Conservation (phyloP, 1,139 yeast species). For the Hyphopichia wangnamkhiaoensis region DNA sequence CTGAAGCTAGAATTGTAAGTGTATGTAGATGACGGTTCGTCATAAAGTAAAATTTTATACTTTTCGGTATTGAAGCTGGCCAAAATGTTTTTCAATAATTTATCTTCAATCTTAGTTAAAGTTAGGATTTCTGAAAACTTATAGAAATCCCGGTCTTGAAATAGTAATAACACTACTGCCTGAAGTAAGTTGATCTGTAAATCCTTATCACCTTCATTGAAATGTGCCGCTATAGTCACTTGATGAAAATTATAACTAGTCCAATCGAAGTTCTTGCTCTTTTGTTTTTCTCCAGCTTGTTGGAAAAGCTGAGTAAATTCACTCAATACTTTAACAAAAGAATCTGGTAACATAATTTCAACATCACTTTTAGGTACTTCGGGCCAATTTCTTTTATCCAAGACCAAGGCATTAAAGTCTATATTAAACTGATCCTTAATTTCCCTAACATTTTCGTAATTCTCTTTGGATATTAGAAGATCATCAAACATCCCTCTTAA, state of each 20-base stretch:
- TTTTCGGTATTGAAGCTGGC: conserved; percentile 32
- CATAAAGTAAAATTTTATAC: conserved; percentile 24
- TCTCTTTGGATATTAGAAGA: conserved; percentile 20
- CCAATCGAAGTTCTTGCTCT: conserved; percentile 29
- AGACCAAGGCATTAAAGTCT: conserved; percentile 35
- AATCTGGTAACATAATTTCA: conserved; percentile 18
- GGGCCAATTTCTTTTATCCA: conserved; percentile 44
- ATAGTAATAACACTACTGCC: conserved; percentile 34
- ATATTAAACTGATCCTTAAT: conserved; percentile 9
- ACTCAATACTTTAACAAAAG: conserved; percentile 15
- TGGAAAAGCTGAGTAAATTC: conserved; percentile 19
- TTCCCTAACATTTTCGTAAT: conserved; percentile 14
- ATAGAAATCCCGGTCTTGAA: conserved; percentile 23
- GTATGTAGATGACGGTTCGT: conserved; percentile 11
- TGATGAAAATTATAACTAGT: conserved; percentile 36
- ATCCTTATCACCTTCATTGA: conserved; percentile 33
- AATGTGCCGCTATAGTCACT: conserved; percentile 28
- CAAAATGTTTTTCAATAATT: conserved; percentile 27
- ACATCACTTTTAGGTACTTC: conserved; percentile 34
- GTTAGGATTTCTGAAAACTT: conserved; percentile 19
- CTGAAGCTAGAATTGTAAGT: conserved; percentile 26
- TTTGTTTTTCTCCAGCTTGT: conserved; percentile 15
- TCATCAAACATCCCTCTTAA: conserved; percentile 39
- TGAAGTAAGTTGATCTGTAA: conserved; percentile 39
- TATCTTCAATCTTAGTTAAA: conserved; percentile 26